A percentile compares a stretch with the other conserved stretches of the same genome.
These are phyloP conservation scores for Talaromyces liani DNA, from an alignment of 495 filamentous ascomycete genomes.

Conservation along the genomic window DNA sequence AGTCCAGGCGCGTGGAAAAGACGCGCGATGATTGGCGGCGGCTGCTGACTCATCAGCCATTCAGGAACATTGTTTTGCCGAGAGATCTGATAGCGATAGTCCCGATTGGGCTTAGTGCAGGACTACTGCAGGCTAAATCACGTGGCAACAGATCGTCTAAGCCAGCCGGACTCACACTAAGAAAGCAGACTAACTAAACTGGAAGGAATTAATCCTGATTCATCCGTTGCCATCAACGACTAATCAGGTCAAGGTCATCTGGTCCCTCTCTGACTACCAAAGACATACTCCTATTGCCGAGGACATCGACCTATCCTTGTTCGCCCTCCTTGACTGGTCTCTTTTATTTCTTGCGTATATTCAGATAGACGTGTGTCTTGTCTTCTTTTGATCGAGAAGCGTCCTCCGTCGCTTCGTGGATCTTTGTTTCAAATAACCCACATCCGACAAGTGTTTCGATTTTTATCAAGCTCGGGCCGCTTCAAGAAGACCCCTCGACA, in stretches of 20 bases:
- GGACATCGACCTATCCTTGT: background rate
- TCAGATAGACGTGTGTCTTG: background rate
- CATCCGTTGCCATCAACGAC: background rate
- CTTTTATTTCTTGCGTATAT: background rate
- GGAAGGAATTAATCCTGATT: background rate
- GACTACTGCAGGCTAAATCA: background rate
- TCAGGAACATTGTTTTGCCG: conserved; percentile 7
- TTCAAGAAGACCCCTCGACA: background rate
- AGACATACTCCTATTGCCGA: background rate
- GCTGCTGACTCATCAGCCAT: conserved; percentile 22
- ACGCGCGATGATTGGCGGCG: conserved; percentile 32
- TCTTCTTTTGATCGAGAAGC: background rate
- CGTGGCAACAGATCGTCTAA: background rate
- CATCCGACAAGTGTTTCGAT: background rate
- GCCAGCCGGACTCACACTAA: background rate
- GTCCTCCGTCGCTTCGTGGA: background rate
- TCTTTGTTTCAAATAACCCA: background rate
- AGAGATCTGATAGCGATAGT: background rate
- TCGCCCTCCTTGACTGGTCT: background rate
- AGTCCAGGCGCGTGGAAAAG: conserved; percentile 19
- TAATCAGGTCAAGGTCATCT: background rate
- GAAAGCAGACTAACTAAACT: background rate
- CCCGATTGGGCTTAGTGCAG: background rate
- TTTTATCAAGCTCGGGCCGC: conserved; percentile 3
- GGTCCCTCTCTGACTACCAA: background rate